Percentiles rank a stretch among this genome's conserved stretches.
phyloP scores from a whole-genome alignment of 2,329 filamentous ascomycete species.

The Fusarium continuum region DNA sequence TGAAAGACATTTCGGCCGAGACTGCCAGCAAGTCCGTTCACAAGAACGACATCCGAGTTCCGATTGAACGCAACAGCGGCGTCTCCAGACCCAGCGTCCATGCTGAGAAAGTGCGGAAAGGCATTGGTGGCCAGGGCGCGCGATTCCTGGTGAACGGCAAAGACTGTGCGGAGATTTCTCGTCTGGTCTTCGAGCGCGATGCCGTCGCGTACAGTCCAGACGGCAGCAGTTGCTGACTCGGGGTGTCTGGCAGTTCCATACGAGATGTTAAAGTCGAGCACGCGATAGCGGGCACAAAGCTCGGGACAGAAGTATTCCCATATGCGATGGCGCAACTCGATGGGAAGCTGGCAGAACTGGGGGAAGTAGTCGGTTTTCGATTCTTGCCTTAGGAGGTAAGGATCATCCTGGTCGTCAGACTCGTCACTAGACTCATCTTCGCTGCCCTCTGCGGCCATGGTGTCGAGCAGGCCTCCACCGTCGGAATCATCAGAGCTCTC shows the following conservation, averaged over 20 bases:
- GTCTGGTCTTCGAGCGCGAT: slow-evolving; percentile 44
- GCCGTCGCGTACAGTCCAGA: slow-evolving; percentile 38
- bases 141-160: slow-evolving; percentile 50
- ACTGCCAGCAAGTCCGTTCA: slow-evolving; percentile 31
- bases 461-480: slow-evolving; percentile 37
- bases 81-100: slow-evolving; percentile 40
- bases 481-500: slow-evolving; percentile 35
- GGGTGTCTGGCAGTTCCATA: slow-evolving; percentile 17
- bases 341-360: slow-evolving; percentile 43
- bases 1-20: slow-evolving; percentile 18
- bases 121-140: slow-evolving; percentile 45
- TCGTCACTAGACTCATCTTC: slow-evolving; percentile 34
- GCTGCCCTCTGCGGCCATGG: slow-evolving; percentile 38
- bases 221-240: neutral
- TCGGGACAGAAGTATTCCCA: slow-evolving; percentile 49
- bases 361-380: slow-evolving; percentile 29
- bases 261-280: slow-evolving; percentile 42
- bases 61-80: slow-evolving; percentile 45
- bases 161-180: slow-evolving; percentile 41
- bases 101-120: slow-evolving; percentile 47
- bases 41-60: slow-evolving; percentile 45
- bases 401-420: neutral
- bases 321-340: slow-evolving; percentile 46
- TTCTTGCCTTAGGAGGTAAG: neutral
- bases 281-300: slow-evolving; percentile 38